Evolutionary conservation across 2,329 filamentous ascomycete species (phyloP).

Genomic region (Verticillium dahliae): DNA sequence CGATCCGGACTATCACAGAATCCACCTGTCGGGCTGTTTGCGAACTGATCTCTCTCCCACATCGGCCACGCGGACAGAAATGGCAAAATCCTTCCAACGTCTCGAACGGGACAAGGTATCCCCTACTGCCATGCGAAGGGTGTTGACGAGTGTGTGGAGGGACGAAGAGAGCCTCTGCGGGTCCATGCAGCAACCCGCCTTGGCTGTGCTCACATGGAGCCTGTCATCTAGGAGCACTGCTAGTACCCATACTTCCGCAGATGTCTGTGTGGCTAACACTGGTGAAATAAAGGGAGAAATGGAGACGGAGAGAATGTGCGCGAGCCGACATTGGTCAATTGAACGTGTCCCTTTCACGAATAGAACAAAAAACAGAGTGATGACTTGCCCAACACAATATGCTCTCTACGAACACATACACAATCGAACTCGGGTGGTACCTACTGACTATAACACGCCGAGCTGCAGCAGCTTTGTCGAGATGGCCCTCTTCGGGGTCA

Average conservation of each 20-base stretch:
- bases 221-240: background rate
- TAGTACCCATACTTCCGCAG: background rate
- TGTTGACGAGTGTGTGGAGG: background rate
- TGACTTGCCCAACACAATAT: background rate
- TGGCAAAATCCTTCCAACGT: too few species aligned
- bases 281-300: background rate
- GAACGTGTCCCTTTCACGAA: background rate
- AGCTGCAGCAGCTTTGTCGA: background rate
- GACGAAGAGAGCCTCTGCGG: background rate
- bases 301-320: too few species aligned
- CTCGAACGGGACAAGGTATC: background rate
- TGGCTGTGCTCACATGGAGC: background rate
- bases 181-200: background rate
- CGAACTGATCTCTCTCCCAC: too few species aligned
- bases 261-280: background rate
- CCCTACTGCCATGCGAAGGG: background rate
- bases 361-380: background rate
- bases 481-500: background rate
- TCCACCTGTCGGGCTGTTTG: too few species aligned
- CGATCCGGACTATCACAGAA: too few species aligned
- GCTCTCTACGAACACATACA: background rate
- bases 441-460: background rate
- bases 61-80: too few species aligned
- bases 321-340: background rate
- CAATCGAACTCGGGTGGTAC: background rate